Base-by-base conservation (phyloP, 1,284 basidiomycete genomes). In the Coniferiporia sulphurascens region DNA sequence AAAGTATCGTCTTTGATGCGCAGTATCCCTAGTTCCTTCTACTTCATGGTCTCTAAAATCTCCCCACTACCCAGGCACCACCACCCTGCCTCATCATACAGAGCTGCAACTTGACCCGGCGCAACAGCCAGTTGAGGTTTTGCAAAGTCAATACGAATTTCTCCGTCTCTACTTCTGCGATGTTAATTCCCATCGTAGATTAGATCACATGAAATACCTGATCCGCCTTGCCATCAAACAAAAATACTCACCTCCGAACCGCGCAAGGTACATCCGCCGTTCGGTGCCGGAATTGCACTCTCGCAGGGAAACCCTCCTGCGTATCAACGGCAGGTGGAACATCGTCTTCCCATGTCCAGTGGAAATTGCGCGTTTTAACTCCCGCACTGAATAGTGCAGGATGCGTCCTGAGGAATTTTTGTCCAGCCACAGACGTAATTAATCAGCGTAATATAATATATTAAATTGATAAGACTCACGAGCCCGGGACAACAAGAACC, bases 61-160 rank as follows among this genome's bases (percentile, higher is more conserved):
- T 79, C 73, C 17, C 91, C 95, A 68, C 89, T 91, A 2, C 94
- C 94, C 22, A 96, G 76, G 72, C 93, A 95, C 84, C 87, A 87
- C 56, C 87, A 80, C 1, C 75, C 83, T 15, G 19, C 49, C 12
- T 56, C 44, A 60, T 85, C 78, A 75, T 86, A 96, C 5, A 96
- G 63, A 0, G 81, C 86, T 6, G 86, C 86, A 34, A 90, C 81
- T 71, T 97, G 95, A 1, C 94, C 94, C 0, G 83, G 78, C 0
- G 92, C 81, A n/a, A 93, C 84, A 3, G 85, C 87, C 50, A 81
- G 80, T 52, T 91, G 79, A 0, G 85, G 82, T 46, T 80, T 72
- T 48, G 78, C 73, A 64, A 91, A 89, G 13, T 68, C 69, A 55
- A 86, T 78, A 21, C 67, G 65, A 66, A 34, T 38, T 59, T 36